phyloP scores from a whole-genome alignment of 2,329 filamentous ascomycete species.

The Pseudovirgaria hyperparasitica region DNA sequence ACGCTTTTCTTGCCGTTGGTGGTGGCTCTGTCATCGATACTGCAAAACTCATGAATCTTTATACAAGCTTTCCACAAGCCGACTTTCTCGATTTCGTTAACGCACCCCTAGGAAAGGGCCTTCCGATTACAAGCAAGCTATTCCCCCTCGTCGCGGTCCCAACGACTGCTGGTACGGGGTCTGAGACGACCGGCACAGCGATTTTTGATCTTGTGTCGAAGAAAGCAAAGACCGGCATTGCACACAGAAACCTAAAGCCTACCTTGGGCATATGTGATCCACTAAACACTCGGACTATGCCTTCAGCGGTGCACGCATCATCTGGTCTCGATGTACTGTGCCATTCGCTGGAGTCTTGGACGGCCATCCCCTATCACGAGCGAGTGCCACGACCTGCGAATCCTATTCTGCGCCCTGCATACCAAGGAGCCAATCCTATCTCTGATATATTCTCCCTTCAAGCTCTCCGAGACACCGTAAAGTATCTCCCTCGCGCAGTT shows the following conservation, averaged over 20 bases:
- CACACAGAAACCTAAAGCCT: slow-evolving; percentile 89
- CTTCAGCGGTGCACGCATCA: slow-evolving; percentile 78
- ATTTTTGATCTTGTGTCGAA: slow-evolving; percentile 92
- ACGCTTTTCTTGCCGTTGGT: slow-evolving; percentile 85
- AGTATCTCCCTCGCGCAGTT: slow-evolving; percentile 83
- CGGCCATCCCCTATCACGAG: slow-evolving; percentile 87
- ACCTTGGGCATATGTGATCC: slow-evolving; percentile 79
- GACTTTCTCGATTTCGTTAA: slow-evolving; percentile 98
- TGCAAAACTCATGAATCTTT: slow-evolving; percentile 96
- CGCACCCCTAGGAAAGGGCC: slow-evolving; percentile 76
- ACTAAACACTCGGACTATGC: slow-evolving; percentile 93
- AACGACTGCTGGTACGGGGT: slow-evolving; percentile 76
- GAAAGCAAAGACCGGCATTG: slow-evolving; percentile 88
- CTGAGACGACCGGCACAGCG: slow-evolving; percentile 92
- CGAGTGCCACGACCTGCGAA: slow-evolving; percentile 74
- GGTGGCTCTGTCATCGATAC: slow-evolving; percentile 96
- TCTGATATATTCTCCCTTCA: slow-evolving; percentile 92
- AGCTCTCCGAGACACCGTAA: slow-evolving; percentile 69
- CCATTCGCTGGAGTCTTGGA: slow-evolving; percentile 93
- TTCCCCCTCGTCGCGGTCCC: slow-evolving; percentile 71
- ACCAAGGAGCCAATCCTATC: slow-evolving; percentile 95
- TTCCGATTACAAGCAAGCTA: slow-evolving; percentile 57
- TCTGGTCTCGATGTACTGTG: slow-evolving; percentile 92
- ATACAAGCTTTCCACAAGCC: slow-evolving; percentile 78
- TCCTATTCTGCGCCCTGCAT: slow-evolving; percentile 81